Conservation (phyloP, 2,329 filamentous ascomycete genomes). For the Exophiala sideris region DNA sequence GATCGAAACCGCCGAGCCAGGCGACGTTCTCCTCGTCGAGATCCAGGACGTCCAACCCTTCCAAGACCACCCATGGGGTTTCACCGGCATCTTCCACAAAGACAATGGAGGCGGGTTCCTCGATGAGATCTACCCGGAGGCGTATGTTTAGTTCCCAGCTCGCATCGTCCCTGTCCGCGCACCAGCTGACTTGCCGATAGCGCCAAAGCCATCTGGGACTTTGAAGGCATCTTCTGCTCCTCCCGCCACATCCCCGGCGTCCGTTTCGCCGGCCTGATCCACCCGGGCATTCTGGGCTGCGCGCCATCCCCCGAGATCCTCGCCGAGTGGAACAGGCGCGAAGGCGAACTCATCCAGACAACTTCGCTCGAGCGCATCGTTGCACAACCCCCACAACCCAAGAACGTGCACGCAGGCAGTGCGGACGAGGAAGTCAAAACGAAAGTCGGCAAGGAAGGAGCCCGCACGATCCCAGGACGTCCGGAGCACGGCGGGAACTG, state of each 20-base stretch:
- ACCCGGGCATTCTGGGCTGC: constrained; percentile 87
- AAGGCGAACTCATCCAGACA: constrained; percentile 72
- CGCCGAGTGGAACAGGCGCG: constrained; percentile 77
- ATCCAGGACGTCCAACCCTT: constrained; percentile 93
- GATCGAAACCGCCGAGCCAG: constrained; percentile 76
- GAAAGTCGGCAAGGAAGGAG: constrained; percentile 73
- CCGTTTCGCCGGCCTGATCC: constrained; percentile 83
- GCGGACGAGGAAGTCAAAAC: constrained; percentile 57
- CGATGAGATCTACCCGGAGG: constrained; percentile 79
- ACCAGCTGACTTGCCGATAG: constrained; percentile 43
- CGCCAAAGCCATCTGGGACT: constrained; percentile 73
- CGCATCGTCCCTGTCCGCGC: neutral
- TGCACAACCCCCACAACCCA: constrained; percentile 69
- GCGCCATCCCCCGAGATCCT: constrained; percentile 77
- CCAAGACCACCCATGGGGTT: constrained; percentile 82
- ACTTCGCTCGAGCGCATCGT: constrained; percentile 66
- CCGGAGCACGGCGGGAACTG: constrained; percentile 89
- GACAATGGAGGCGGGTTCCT: constrained; percentile 85
- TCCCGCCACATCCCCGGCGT: constrained; percentile 84
- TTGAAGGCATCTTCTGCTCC: constrained; percentile 75
- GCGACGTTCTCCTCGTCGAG: constrained; percentile 80
- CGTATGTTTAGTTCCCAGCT: constrained; percentile 46
- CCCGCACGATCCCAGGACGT: constrained; percentile 77
- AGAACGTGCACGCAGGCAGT: constrained; percentile 69
- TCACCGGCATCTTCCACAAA: constrained; percentile 76